These are phyloP conservation scores for Rhizopus sp. DNA, from an alignment of 371 early-diverging fungal species.

Conservation along the genomic window DNA sequence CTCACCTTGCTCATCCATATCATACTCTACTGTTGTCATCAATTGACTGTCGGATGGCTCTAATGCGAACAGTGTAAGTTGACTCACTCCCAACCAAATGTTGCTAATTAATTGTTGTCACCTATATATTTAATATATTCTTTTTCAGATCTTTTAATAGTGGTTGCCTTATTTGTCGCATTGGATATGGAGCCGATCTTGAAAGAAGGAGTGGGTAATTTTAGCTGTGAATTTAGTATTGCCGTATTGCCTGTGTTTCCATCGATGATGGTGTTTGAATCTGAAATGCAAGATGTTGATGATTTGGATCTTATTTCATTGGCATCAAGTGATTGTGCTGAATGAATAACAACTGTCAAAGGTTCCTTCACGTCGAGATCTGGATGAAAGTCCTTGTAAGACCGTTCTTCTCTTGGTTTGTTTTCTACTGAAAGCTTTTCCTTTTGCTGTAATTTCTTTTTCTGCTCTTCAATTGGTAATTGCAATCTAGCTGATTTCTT, in stretches of 20 bases:
- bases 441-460: conserved; percentile 2
- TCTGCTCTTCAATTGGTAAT: conserved; percentile 1
- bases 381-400: conserved; percentile 80
- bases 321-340: not conserved
- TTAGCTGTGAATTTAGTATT: not conserved
- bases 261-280: conserved; percentile 11
- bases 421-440: conserved; percentile 1
- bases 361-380: conserved; percentile 65
- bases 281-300: conserved; percentile 8
- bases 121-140: conserved; percentile 65
- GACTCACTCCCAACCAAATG: too few relatives aligned
- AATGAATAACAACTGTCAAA: conserved; percentile 43
- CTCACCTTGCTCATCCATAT: conserved; percentile 95
- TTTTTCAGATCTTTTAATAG: conserved; percentile 49
- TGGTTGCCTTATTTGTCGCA: conserved; percentile 6
- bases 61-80: conserved; percentile 4
- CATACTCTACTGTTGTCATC: conserved; percentile 86
- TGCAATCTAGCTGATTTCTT: conserved; percentile 1
- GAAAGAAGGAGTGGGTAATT: conserved; percentile 15
- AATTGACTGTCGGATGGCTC: conserved; percentile 88
- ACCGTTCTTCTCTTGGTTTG: conserved; percentile 82
- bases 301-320: conserved; percentile 1
- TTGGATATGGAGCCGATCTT: conserved; percentile 4
- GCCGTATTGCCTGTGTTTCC: not conserved
- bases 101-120: conserved; percentile 11